Base-by-base conservation (phyloP, 108 stramenopile species). In the Skeletonema potamos region DNA sequence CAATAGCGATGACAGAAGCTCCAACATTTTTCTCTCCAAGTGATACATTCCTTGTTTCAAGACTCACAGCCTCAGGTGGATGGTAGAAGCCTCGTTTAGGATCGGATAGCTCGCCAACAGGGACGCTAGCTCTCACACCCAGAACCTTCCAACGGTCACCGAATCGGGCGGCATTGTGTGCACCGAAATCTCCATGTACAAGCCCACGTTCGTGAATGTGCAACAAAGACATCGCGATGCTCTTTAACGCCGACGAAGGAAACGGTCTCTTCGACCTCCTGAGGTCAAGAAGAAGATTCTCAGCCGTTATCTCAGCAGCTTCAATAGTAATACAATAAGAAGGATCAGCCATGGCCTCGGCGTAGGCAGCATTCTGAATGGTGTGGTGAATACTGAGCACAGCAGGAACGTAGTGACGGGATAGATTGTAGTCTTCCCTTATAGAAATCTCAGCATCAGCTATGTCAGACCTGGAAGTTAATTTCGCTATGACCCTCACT, bases 311-410 rank as follows among this genome's bases (percentile, higher is more conserved):
- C 30, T 94, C 93, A 15, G 93, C 93, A 61, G 87, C 93, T 67
- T 94, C 90, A 90, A 94, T 94, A 2, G 93, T 94, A 51, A 94
- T 92, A 58, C 93, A 94, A 67, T 92, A 94, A 1, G 90, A 91
- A 39, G 93, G 93, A 36, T 94, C 93, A 1, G 90, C 93, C 93
- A 94, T 94, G 26, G 93, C 93, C 73, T 94, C 93, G 10, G 93
- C 86, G 54, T 94, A 94, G 7, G 90, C 89, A 8, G 93, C 93
- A 73, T 94, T 89, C 57, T 87, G 89, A 13, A 94, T 91, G 9
- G 93, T 94, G 77, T 94, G 93, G 54, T 94, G 90, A 46, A 94
- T 85, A 77, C 93, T 94, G 30, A 94, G 89, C 37, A 94, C 87
- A 11, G 93, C 90, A 33, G 93, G 93, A 33, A 94, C 91, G 43